Evolutionary conservation across 1,284 basidiomycete species (phyloP).

Genomic region (Butyriboletus regius): DNA sequence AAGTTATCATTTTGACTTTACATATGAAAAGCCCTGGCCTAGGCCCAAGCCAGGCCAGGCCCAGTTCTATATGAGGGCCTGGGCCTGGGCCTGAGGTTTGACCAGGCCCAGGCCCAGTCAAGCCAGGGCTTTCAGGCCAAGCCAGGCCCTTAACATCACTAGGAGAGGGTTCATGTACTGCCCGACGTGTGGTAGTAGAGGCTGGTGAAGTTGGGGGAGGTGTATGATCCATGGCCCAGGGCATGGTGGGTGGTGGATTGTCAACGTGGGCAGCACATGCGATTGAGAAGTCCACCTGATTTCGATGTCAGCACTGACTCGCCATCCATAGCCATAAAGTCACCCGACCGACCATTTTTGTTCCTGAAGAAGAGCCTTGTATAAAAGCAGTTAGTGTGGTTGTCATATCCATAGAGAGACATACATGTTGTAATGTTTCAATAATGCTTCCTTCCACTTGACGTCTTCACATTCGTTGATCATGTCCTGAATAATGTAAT

Average conservation of each 20-base stretch:
- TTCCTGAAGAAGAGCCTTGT: not conserved
- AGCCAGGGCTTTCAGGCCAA: no score
- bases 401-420: not conserved
- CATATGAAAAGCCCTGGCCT: no score
- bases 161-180: not conserved
- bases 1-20: no score
- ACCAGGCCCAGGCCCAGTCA: no score
- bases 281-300: not conserved
- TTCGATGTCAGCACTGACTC: not conserved
- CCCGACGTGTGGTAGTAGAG: no score
- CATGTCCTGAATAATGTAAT: not conserved
- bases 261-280: not conserved
- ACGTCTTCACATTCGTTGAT: not conserved
- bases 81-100: no score
- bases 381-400: not conserved
- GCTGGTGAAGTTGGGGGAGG: no score
- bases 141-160: no score
- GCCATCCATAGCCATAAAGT: not conserved
- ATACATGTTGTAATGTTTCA: not conserved
- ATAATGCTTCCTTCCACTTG: not conserved
- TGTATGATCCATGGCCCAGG: no score
- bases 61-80: no score
- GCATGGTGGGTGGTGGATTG: not conserved
- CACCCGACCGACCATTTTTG: not conserved
- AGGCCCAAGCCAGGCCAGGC: no score